Evolutionary conservation across 2,329 filamentous ascomycete genomes (phyloP), one percentile per base, ranked within the genome.

Genomic region (Fusarium miscanthi): DNA sequence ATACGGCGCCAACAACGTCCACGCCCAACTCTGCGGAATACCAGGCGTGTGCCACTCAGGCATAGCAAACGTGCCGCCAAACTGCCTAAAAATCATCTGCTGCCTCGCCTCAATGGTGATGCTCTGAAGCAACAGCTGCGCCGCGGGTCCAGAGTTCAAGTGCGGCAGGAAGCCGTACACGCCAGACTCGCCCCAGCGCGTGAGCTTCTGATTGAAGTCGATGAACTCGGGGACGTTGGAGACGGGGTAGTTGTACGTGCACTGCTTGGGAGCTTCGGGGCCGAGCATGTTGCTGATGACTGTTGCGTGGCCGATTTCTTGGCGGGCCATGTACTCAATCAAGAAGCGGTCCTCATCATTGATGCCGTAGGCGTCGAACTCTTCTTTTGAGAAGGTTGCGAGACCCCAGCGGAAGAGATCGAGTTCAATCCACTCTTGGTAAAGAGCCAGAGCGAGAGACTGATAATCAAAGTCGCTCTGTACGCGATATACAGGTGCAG

Each of bases 171-270:
- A 96, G 1, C 93, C 93, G 83, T 93, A 94, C 3, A 95, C 93
- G 51, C 93, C 92, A 16, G 91, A 88, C 80, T 96, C 93, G 53
- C 93, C 93, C 81, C 88, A 94, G 38, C 93, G 91, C 2, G 94
- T 96, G n/a, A 96, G 83, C 82, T 94, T 94, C 82, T 95, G 93
- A 81, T 89, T 91, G 83, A 96, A 96, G 84, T 96, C 93, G 76
- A 96, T 85, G 78, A 90, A 95, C 81, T 96, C 93, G 59, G 86
- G 88, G 1, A 95, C 90, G 37, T 89, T 94, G 61, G 84, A 88
- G 78, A 90, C 93, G 3, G 93, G 93, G 79, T 96, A 96, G 83
- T 94, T 90, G 85, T 97, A 97, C 1, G 87, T 91, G 84, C 93
- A 96, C 79, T 94, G 91, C 59, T 87, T 86, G 1, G 93, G 92